These are phyloP conservation scores for Saccharomycopsis capsularis DNA, from an alignment of 805 yeast genomes.

Conservation along the genomic window DNA sequence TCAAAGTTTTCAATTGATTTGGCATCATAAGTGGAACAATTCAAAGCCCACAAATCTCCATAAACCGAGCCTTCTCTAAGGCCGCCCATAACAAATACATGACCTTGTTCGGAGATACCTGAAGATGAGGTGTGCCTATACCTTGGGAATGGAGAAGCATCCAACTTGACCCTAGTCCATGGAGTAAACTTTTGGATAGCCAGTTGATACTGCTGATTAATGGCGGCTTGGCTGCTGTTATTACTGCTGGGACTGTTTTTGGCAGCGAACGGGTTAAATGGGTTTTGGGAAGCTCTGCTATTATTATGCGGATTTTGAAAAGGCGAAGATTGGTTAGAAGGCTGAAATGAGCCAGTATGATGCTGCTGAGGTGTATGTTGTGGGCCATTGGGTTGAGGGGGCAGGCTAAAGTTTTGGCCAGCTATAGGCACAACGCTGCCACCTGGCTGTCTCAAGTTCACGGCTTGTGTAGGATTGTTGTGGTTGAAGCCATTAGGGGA, in stretches of 20 bases:
- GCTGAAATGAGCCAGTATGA: too few relatives aligned
- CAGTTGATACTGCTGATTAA: constrained; percentile 22
- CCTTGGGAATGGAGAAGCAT: constrained; percentile 85
- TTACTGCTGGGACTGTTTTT: not conserved
- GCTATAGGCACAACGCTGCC: too few relatives aligned
- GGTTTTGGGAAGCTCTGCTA: not conserved
- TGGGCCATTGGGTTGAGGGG: not conserved
- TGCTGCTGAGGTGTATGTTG: not conserved
- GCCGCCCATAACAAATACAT: constrained; percentile 90
- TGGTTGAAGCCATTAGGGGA: constrained; percentile 3
- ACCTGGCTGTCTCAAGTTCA: not conserved
- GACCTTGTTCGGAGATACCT: constrained; percentile 69
- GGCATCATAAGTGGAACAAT: constrained; percentile 34
- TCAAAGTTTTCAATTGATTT: constrained; percentile 62
- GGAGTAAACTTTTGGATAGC: constrained; percentile 36
- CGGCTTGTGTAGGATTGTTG: not conserved
- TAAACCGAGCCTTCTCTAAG: constrained; percentile 84
- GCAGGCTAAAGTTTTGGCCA: not conserved
- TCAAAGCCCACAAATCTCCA: constrained; percentile 82
- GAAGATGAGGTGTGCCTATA: constrained; percentile 86
- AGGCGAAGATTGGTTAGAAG: not conserved
- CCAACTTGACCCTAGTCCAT: constrained; percentile 59
- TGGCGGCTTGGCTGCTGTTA: constrained; percentile 5
- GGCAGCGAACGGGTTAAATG: not conserved
- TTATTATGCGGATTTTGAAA: not conserved